These are phyloP conservation scores for Furcasterigmium sp. DNA, from an alignment of 2,329 filamentous ascomycete species.

Conservation along the genomic window DNA sequence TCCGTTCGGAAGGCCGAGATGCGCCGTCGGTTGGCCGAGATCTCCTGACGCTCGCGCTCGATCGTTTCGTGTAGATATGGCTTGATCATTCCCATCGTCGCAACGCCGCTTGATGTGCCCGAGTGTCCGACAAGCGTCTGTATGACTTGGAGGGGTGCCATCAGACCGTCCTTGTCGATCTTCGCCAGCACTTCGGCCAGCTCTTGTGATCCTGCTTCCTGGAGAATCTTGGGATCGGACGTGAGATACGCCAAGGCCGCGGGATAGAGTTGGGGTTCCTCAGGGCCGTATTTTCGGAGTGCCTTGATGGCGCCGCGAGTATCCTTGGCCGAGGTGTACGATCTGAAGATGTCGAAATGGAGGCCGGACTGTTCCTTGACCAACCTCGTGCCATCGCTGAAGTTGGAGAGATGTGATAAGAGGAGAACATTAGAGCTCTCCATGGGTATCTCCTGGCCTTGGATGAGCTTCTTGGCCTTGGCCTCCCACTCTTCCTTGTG, in stretches of 20 bases:
- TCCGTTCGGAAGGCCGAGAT: conserved; percentile 81
- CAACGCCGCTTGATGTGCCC: conserved; percentile 51
- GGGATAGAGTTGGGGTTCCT: conserved; percentile 87
- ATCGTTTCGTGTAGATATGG: conserved; percentile 87
- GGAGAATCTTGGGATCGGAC: conserved; percentile 72
- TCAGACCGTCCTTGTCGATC: conserved; percentile 85
- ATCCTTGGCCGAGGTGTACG: conserved; percentile 88
- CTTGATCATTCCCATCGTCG: conserved; percentile 97
- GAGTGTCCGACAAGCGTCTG: conserved; percentile 73
- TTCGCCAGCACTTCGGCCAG: conserved; percentile 73
- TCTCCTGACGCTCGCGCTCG: conserved; percentile 80
- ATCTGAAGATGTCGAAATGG: conserved; percentile 92
- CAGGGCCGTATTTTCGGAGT: conserved; percentile 82
- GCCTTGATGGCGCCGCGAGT: conserved; percentile 87
- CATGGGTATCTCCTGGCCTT: conserved; percentile 75
- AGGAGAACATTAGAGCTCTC: conserved; percentile 93
- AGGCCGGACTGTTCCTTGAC: conserved; percentile 92
- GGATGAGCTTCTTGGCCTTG: conserved; percentile 85
- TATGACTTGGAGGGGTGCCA: conserved; percentile 95
- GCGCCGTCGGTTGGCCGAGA: conserved; percentile 70
- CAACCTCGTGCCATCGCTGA: conserved; percentile 82
- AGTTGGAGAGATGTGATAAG: conserved; percentile 85
- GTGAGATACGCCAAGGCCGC: conserved; percentile 92
- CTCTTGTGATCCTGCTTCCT: conserved; percentile 80
- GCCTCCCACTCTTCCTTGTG: conserved; percentile 78